Evolutionary conservation across 139 green algal species (phyloP), one percentile per base, ranked within the genome.

Genomic region (Chlamydomonas eustigma): DNA sequence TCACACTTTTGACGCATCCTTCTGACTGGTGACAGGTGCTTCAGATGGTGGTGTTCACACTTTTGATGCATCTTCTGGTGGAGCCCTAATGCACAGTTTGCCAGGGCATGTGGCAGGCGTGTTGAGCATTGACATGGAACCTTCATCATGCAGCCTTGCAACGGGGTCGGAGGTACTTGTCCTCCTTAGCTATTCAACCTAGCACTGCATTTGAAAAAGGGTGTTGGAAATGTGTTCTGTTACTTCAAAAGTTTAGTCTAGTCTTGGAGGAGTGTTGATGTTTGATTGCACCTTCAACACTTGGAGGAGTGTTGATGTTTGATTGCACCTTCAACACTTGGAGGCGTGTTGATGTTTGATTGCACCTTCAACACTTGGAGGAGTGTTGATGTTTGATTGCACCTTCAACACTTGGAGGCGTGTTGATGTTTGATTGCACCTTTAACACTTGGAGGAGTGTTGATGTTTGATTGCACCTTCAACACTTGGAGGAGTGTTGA

Each of bases 111-210:
- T 33, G 25, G 76, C 76, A 31, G 76, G 50, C 4, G 76, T 81
- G 35, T 69, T 81, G 76, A 30, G 31, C 37, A 34, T 76, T 30
- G 76, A 81, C 76, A n/a, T 51, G 37, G 50, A 67, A 50, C 12
- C 2, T 4, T 6, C 68, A 22, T 31, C 22, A 3, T 33, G 31
- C 35, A 63, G 35, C 36, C 50, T 81, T 31, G 76, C 76, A 1
- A 72, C 37, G 12, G 44, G 44, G 12, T 58, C 44, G 12, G 44
- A 58, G 44, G 44, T 58, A 18, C 44, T 12, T 58, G 12, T 58
- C n/a, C n/a, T n/a, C n/a, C n/a, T n/a, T n/a, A n/a, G n/a, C n/a
- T n/a, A n/a, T n/a, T n/a, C n/a, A n/a, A n/a, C n/a, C n/a, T n/a
- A n/a, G n/a, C n/a, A n/a, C n/a, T n/a, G n/a, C n/a, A n/a, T n/a